A percentile compares a stretch with the other conserved stretches of the same genome.
Conservation (phyloP, 768 basidiomycete species). For the Solioccasus polychromus region DNA sequence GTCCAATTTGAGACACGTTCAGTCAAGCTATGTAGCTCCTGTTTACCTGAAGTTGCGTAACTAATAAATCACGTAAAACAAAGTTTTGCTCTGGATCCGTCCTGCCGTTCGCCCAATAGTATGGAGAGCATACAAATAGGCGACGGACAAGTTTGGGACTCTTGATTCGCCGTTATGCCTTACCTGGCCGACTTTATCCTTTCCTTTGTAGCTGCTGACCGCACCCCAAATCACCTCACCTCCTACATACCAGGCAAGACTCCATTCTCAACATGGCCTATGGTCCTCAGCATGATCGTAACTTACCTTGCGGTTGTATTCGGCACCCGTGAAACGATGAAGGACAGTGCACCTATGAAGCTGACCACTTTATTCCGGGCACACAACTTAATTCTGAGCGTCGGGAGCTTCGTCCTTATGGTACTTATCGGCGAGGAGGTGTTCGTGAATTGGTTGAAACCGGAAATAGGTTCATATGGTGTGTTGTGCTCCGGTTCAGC, state of each 20-base stretch:
- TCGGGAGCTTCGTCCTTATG: slow-evolving; percentile 76
- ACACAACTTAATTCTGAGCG: slow-evolving; percentile 85
- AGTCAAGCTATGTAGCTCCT: too few species aligned
- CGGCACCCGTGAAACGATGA: slow-evolving; percentile 79
- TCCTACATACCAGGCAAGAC: slow-evolving; percentile 73
- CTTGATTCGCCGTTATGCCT: too few species aligned
- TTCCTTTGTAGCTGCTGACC: slow-evolving; percentile 45
- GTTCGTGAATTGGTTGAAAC: slow-evolving; percentile 70
- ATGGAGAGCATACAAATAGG: too few species aligned
- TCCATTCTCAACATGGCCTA: slow-evolving; percentile 73
- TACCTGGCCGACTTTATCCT: slow-evolving; percentile 71
- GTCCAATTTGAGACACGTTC: too few species aligned
- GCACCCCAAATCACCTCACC: slow-evolving; percentile 53
- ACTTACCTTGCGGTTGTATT: slow-evolving; percentile 87
- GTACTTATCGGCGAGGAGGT: slow-evolving; percentile 86
- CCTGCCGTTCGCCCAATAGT: too few species aligned
- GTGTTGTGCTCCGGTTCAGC: slow-evolving; percentile 69
- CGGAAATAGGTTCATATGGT: slow-evolving; percentile 70
- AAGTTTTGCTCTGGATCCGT: too few species aligned
- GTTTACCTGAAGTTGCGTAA: too few species aligned
- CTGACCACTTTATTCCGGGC: slow-evolving; percentile 77
- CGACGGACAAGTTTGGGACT: too few species aligned
- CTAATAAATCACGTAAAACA: too few species aligned
- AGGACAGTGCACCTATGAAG: slow-evolving; percentile 63
- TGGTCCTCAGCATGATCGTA: slow-evolving; percentile 63